Base-by-base conservation (phyloP, 768 basidiomycete genomes). In the Lactarius evosmus region DNA sequence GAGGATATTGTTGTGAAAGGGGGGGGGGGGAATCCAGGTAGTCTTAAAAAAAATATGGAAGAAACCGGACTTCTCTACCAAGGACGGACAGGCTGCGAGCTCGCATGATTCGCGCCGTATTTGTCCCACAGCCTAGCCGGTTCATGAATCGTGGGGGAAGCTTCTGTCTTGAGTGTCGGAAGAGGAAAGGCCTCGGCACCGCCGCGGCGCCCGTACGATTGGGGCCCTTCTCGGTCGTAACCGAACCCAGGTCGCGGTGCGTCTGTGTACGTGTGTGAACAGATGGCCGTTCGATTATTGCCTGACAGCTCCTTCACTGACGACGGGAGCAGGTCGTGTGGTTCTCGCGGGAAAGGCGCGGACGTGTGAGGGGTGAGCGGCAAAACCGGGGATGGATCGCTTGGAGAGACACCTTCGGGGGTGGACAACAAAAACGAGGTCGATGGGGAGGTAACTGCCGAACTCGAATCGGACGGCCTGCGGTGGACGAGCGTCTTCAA, bases 311-410 rank as follows among this genome's bases (percentile, higher is more conserved):
- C 54, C 22, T 56, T 60, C 49, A 44, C 27, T 19, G 58, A 51
- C 34, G 55, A 52, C 33, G 36, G 54, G 19, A 25, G 54, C 8
- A 14, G 36, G 17, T 55, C 58, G 19, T 59, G 55, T 17, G 54
- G 29, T 62, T 57, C 66, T 50, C 40, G 62, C 30, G 66, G 46
- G 2, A 55, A 66, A 30, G 53, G 44, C 34, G 52, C 36, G 11
- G 49, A 56, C 36, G 58, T 56, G 25, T 60, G 66, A 54, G 66
- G 60, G 22, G 63, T 65, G 12, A 56, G 46, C 22, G 63, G 66
- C 17, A 55, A 34, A n/a, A 63, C 62, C 22, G 67, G 66, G 25
- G 67, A 68, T 49, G 67, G 62, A 60, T 68, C 67, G 59, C 60
- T 67, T 34, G 66, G 66, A 46, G 65, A 67, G 44, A 67, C 52